Evolutionary conservation across 495 filamentous ascomycete species (phyloP).

Genomic region (Penicillium silybi): DNA sequence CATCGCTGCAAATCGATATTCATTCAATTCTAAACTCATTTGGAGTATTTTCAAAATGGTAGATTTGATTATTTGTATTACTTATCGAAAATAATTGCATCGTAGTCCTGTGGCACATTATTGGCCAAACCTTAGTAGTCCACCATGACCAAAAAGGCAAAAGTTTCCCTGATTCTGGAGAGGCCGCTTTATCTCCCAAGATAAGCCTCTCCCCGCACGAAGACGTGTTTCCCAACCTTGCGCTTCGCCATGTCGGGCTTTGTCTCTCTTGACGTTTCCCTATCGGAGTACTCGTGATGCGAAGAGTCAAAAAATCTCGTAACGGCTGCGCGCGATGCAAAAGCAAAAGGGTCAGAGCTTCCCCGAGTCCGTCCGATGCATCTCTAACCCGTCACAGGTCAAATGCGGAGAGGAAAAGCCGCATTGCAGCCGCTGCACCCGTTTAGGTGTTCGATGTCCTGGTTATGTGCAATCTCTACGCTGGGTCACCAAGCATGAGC

Average conservation of each 20-base stretch:
- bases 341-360: slow-evolving; percentile 43
- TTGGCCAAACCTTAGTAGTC: not conserved
- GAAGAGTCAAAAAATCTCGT: slow-evolving; percentile 46
- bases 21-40: not conserved
- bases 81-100: not conserved
- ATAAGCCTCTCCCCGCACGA: slow-evolving; percentile 14
- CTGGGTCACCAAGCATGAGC: slow-evolving; percentile 52
- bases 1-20: not conserved
- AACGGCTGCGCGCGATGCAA: slow-evolving; percentile 48
- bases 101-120: not conserved
- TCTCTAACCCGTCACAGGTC: slow-evolving; percentile 29
- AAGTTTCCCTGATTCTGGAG: slow-evolving; percentile 1
- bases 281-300: slow-evolving; percentile 25
- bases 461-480: slow-evolving; percentile 51
- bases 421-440: slow-evolving; percentile 48
- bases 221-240: slow-evolving; percentile 1
- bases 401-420: slow-evolving; percentile 57
- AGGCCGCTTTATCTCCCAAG: slow-evolving; percentile 2
- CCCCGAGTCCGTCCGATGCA: not conserved
- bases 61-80: not conserved
- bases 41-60: not conserved
- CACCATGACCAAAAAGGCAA: slow-evolving; percentile 6
- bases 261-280: slow-evolving; percentile 2
- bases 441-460: slow-evolving; percentile 46
- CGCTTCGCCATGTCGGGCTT: slow-evolving; percentile 2